Evolutionary conservation across 1,284 basidiomycete species (phyloP), one percentile per base, ranked within the genome.

Genomic region (Boletus mariae): DNA sequence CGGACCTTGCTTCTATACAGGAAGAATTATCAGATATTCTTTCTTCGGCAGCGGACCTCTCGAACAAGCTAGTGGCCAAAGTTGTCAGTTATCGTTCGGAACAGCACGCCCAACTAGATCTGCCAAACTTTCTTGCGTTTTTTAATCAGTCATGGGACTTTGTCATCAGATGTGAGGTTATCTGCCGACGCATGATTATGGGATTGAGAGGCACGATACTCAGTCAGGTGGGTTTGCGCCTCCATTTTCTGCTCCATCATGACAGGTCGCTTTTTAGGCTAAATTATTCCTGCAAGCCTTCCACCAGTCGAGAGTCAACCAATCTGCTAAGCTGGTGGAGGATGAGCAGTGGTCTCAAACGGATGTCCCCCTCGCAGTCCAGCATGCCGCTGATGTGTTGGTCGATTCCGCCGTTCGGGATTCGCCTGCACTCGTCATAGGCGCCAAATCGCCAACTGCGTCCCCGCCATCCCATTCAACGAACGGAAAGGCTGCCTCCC

Each of bases 131-230:
- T 74, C 76, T 93, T 38, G 79, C 78, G 26, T 75, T 98, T 51
- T 97, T 95, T 76, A 85, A 87, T 56, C 81, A 84, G 59, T 87
- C 88, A 11, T 98, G 94, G 94, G 73, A 80, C 40, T 98, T 98
- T 65, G 92, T 98, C 25, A 79, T 96, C 9, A 78, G 79, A 54
- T 93, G 90, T 60, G 96, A 99, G 70, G 80, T 84, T 25, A 76
- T 96, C 28, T 92, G 88, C 59, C 80, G 86, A 48, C 79, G 89
- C 57, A 97, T 98, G 92, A 92, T 98, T 55, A 91, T 96, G 45
- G 89, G 92, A 5, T 73, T 99, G 26, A 78, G 95, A 49, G 92
- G 93, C 5, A 87, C 85, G 1, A 79, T 92, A 42, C 84, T 93
- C 37, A 80, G 84, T 49, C 93, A 94, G 77, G 89, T 88, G 51